Base-by-base conservation (phyloP, 192 early-diverging fungal species). In the Chytriomyces sp. region DNA sequence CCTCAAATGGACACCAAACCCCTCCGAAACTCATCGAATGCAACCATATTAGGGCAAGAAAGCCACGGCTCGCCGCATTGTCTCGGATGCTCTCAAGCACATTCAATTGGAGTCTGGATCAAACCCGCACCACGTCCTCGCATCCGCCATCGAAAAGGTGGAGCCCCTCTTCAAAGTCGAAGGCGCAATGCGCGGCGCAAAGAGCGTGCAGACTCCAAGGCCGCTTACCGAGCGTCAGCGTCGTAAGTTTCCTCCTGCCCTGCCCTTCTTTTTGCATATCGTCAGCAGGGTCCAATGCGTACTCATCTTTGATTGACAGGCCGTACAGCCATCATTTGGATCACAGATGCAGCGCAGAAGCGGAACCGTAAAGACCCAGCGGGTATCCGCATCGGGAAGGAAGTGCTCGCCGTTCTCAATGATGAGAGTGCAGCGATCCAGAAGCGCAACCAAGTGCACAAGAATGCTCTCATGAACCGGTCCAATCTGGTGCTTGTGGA, bases 271-370 rank as follows among this genome's bases (percentile, higher is more conserved):
- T 19, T 68, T 60, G 65, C 12, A 14, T 17, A 17, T 10, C 12
- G n/a, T 17, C 12, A n/a, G 41, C 12, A n/a, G 41, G 0, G 12
- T 10, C n/a, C 12, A 49, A 12, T 58, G 26, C 12, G 12, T 31
- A n/a, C 26, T 10, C 56, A 12, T 62, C 38, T 40, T 19, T 19
- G 2, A 0, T 44, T 1, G n/a, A n/a, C 38, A 65, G 63, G 41
- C 17, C 76, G 84, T 32, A 86, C 85, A 19, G 96, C 89, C 19
- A 93, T 96, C 58, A 79, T 92, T 60, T 98, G 94, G 96, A 90
- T 96, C 25, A 52, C 92, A 58, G 91, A 94, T 30, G 89, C 92
- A 7, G 88, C 89, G 0, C 75, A 81, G 2, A 89, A 82, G 58
- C 17, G 58, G 6, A 57, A 72, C 41, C 79, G 90, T 19, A 84